A percentile compares a stretch with the other conserved stretches of the same genome.
Conservation (phyloP, 2,329 filamentous ascomycete species). For the Botrytis cinerea region DNA sequence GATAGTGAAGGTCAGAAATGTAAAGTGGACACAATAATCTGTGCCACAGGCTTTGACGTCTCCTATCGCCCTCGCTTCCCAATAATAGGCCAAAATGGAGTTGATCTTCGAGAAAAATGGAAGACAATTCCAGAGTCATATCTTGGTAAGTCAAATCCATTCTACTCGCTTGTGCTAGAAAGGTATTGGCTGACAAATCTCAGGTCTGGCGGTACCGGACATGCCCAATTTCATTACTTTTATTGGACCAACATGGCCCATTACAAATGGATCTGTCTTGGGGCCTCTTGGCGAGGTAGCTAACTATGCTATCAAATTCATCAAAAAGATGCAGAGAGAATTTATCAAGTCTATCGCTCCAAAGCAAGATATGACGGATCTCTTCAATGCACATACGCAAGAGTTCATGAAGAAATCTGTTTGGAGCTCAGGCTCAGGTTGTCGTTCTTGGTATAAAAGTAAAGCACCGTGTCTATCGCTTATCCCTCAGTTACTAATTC, state of each 20-base stretch:
- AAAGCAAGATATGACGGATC: slow-evolving; percentile 49
- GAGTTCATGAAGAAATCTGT: slow-evolving; percentile 55
- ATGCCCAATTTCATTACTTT: slow-evolving; percentile 38
- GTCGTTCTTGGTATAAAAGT: slow-evolving; percentile 36
- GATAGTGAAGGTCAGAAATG: slow-evolving; percentile 43
- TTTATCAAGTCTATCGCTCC: slow-evolving; percentile 51
- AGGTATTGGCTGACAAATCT: slow-evolving; percentile 23
- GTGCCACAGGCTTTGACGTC: slow-evolving; percentile 43
- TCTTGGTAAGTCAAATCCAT: slow-evolving; percentile 26
- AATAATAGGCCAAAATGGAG: slow-evolving; percentile 34
- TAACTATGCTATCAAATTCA: slow-evolving; percentile 36
- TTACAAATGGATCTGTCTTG: slow-evolving; percentile 37
- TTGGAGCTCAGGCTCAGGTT: slow-evolving; percentile 49
- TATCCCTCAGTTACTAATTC: neutral
- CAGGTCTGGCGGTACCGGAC: slow-evolving; percentile 35
- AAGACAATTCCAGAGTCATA: slow-evolving; percentile 39
- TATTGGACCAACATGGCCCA: slow-evolving; percentile 37
- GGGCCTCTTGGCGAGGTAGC: slow-evolving; percentile 29
- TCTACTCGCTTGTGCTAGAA: neutral
- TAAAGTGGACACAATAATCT: slow-evolving; percentile 44
- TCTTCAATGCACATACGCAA: slow-evolving; percentile 53
- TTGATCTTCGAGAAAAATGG: slow-evolving; percentile 37
- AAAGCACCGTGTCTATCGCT: neutral
- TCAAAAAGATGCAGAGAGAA: slow-evolving; percentile 48
- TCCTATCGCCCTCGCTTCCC: slow-evolving; percentile 37